These are phyloP conservation scores for Phytopythium kandeliae DNA, from an alignment of 352 stramenopile species.

Conservation along the genomic window DNA sequence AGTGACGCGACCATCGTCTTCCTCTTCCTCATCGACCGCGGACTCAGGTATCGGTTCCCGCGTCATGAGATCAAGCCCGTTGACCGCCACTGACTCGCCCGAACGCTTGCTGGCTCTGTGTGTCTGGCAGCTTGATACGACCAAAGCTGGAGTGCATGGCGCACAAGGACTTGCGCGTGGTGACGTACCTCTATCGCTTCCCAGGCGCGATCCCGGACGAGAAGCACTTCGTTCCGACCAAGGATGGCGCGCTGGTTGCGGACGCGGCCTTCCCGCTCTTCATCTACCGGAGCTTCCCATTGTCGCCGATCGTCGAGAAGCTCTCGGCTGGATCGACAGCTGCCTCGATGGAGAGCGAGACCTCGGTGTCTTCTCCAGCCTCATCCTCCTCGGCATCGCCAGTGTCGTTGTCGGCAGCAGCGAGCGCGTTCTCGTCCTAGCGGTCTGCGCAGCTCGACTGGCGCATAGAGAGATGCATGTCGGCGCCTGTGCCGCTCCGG, in stretches of 20 bases:
- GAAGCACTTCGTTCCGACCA: constrained; percentile 44
- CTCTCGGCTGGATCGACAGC: neutral
- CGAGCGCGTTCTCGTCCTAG: neutral
- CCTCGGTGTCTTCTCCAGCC: neutral
- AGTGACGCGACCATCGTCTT: constrained; percentile 66
- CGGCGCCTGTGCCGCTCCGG: neutral
- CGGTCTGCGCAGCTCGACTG: neutral
- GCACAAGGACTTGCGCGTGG: constrained; percentile 33
- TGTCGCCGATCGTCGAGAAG: neutral
- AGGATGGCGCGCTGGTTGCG: constrained; percentile 16
- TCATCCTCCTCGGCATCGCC: constrained; percentile 1
- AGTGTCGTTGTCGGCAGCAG: neutral
- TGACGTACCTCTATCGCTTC: constrained; percentile 79
- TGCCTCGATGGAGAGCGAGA: neutral
- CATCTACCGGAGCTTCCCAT: constrained; percentile 63
- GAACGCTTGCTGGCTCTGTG: neutral
- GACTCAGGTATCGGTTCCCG: constrained; percentile 53
- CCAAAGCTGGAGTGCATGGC: constrained; percentile 23
- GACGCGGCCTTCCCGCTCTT: constrained; percentile 69
- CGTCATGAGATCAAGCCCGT: too few species aligned
- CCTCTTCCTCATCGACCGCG: constrained; percentile 74
- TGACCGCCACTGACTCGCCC: too few species aligned
- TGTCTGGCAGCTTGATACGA: constrained; percentile 32
- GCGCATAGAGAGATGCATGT: neutral
- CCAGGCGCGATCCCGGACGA: constrained; percentile 24